A percentile compares a stretch with the other conserved stretches of the same genome.
Evolutionary conservation across 345 rosid genomes (phyloP).

Genomic region (Boechera retrofracta): DNA sequence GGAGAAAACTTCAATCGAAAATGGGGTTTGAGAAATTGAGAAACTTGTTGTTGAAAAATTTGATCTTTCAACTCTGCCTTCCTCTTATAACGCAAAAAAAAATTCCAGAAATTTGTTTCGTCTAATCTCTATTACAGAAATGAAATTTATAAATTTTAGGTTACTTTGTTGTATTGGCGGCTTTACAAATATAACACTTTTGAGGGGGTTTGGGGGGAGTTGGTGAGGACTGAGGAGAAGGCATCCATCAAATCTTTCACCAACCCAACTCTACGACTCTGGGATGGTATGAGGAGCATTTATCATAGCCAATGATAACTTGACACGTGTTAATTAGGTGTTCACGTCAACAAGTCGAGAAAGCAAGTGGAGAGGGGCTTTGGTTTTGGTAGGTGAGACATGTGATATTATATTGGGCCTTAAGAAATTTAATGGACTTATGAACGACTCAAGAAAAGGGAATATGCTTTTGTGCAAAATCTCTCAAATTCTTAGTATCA

Average conservation of each 20-base stretch:
- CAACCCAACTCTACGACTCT: constrained; percentile 35
- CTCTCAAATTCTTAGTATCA: too few species aligned
- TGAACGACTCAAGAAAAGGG: too few species aligned
- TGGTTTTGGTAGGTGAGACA: constrained; percentile 19
- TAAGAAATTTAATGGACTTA: neutral
- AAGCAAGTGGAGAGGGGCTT: neutral
- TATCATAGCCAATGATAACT: neutral
- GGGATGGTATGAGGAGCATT: neutral
- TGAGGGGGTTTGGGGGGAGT: constrained; percentile 8
- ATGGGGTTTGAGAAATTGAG: neutral
- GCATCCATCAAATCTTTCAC: constrained; percentile 37
- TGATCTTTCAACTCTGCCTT: neutral
- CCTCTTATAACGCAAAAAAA: neutral
- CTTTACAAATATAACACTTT: constrained; percentile 13
- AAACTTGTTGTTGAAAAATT: neutral
- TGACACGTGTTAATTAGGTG: constrained; percentile 22
- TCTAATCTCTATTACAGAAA: neutral
- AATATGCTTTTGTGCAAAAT: too few species aligned
- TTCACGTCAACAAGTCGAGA: neutral
- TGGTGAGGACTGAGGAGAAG: constrained; percentile 41
- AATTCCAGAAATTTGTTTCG: neutral
- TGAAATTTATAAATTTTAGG: neutral
- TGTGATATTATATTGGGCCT: neutral
- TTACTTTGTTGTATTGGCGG: constrained; percentile 7
- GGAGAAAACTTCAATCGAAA: neutral